Evolutionary conservation across 768 basidiomycete species (phyloP), one percentile per base, ranked within the genome.

Genomic region (Leucocoprinus sp.): DNA sequence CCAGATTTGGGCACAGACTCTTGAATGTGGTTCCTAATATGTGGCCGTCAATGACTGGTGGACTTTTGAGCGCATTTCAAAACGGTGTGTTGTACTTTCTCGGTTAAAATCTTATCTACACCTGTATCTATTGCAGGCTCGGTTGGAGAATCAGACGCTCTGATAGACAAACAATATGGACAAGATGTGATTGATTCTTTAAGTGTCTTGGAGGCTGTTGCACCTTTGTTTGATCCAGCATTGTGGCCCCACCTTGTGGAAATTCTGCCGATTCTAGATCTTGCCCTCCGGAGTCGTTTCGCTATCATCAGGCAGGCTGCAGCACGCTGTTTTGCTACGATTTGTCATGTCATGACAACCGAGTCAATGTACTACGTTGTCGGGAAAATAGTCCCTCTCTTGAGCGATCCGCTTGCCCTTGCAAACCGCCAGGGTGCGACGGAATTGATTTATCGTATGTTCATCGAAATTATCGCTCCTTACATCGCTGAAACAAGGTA

Each of bases 141-240:
- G 5, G 64, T 78, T 12, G 63, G 70, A 43, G 66, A 78, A 43
- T 76, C 78, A 26, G 89, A 92, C 53, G 56, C 56, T 14, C 62
- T 76, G 9, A 83, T 92, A 50, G 80, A 80, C 49, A 78, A 78
- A 55, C 78, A 82, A 47, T 76, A 70, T 45, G 92, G 89, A 0
- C 93, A 97, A 59, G 87, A 89, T 56, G 80, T 97, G 26, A 81
- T 99, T 48, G 96, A 99, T 64, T 85, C 86, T 6, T 68, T 98
- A 38, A 95, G 92, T 48, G 86, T 93, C 29, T 69, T 98, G 14
- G 85, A 91, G 52, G 82, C 87, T 14, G 73, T 92, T 39, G 76
- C 81, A 1, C 84, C 88, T 1, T 75, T 82, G 5, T 71, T 98
- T 37, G 79, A 92, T 52, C 63, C 74, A 33, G 67, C 74, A 3